Conservation (phyloP, 2,329 filamentous ascomycete species). For the Fusarium irregulare region DNA sequence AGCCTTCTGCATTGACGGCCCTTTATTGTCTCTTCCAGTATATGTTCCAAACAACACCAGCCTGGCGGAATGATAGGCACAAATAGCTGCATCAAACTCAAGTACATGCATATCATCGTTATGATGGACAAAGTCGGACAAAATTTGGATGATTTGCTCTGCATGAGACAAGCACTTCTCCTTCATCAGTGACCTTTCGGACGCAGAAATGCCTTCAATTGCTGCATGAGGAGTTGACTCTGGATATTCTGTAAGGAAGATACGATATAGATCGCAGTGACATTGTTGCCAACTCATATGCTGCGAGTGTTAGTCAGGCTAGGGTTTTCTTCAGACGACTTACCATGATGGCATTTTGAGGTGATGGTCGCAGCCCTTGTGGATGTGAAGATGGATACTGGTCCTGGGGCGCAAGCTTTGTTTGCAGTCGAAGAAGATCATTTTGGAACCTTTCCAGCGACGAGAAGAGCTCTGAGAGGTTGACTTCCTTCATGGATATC, state of each 20-base stretch:
- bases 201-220: conserved; percentile 45
- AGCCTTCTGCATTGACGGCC: conserved; percentile 44
- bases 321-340: not conserved
- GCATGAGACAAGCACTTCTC: conserved; percentile 54
- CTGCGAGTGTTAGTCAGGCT: conserved; percentile 6
- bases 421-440: conserved; percentile 40
- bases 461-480: conserved; percentile 38
- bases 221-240: conserved; percentile 53
- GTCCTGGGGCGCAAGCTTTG: conserved; percentile 36
- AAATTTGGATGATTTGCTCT: conserved; percentile 51
- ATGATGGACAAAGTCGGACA: conserved; percentile 51
- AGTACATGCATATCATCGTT: conserved; percentile 48
- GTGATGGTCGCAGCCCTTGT: conserved; percentile 32
- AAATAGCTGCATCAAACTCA: conserved; percentile 57
- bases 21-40: conserved; percentile 42
- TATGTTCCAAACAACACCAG: conserved; percentile 52
- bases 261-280: conserved; percentile 58
- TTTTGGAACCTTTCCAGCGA: conserved; percentile 46
- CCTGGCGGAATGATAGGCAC: conserved; percentile 56
- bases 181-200: conserved; percentile 42
- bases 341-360: conserved; percentile 42
- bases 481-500: conserved; percentile 43
- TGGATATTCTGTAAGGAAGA: conserved; percentile 55
- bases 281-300: conserved; percentile 55
- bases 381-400: conserved; percentile 37